phyloP scores from a whole-genome alignment of 2,329 filamentous ascomycete species.

The Aspergillus cejpii region DNA sequence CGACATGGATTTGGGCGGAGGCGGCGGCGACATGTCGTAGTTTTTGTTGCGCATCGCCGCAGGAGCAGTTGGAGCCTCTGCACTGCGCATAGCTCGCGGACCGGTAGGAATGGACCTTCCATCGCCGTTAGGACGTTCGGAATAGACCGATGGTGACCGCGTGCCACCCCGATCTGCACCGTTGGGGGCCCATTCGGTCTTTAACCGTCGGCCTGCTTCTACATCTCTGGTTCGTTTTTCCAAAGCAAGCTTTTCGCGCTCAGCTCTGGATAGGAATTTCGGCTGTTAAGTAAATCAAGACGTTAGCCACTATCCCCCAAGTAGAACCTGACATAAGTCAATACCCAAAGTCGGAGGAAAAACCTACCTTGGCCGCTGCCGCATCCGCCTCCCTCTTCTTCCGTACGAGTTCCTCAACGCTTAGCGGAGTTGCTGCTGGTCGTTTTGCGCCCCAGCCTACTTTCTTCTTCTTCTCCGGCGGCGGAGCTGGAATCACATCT shows the following conservation, averaged over 20 bases:
- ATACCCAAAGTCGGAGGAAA: conserved; percentile 7
- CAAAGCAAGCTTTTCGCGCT: conserved; percentile 71
- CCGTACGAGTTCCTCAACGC: conserved; percentile 75
- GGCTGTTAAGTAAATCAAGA: conserved; percentile 46
- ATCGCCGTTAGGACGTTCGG: conserved; percentile 23
- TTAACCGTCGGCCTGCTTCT: conserved; percentile 52
- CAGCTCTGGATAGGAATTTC: conserved; percentile 75
- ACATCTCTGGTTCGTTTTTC: conserved; percentile 70
- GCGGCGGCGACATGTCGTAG: conserved; percentile 50
- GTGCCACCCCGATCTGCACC: conserved; percentile 23
- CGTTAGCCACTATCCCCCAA: conserved; percentile 2
- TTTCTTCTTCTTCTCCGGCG: conserved; percentile 48
- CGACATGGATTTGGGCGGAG: conserved; percentile 32
- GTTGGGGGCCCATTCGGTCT: conserved; percentile 36
- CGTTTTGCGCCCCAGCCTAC: conserved; percentile 46
- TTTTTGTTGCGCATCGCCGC: conserved; percentile 54
- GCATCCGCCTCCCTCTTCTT: conserved; percentile 83
- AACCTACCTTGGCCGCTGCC: conserved; percentile 64
- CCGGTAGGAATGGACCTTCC: conserved; percentile 56
- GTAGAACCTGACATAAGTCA: too few relatives aligned
- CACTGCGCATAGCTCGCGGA: conserved; percentile 58
- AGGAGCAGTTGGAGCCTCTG: conserved; percentile 58
- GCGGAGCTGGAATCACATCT: conserved; percentile 41
- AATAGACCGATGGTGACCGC: conserved; percentile 9
- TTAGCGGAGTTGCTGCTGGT: conserved; percentile 51